Evolutionary conservation across 169 alveolate species (phyloP), one percentile per base, ranked within the genome.

Genomic region (Theileria parva): DNA sequence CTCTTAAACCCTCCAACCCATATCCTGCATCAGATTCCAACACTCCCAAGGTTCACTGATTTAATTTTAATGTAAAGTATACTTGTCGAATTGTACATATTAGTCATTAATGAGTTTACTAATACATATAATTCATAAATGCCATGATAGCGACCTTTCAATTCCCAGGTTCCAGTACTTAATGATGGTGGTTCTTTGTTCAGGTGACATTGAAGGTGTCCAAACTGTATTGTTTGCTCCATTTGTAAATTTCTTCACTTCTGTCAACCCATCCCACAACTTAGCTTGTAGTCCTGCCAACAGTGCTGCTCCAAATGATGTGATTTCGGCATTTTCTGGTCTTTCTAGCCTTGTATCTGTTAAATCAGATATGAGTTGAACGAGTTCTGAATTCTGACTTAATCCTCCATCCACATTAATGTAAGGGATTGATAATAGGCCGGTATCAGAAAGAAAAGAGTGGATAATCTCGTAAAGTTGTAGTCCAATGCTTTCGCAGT

Each of bases 381-480:
- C 71, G 9, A 95, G 84, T 28, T 90, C 93, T 23, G 77, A 71
- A 85, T 95, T 96, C 65, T 91, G 86, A 28, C 97, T 87, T 81
- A 94, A 79, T 15, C 98, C 98, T 21, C 99, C 98, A 81, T 95
- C 99, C 23, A 95, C 97, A 72, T 88, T 76, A 64, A 96, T 84
- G 69, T 81, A 85, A 5, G 91, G 87, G 1, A 95, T 86, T 68
- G 84, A 77, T 48, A 68, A 86, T 48, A 81, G 74, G 12, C 78
- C 86, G 74, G 77, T 87, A 48, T 86, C 94, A 8, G 80, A 74
- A 57, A 76, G 44, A 48, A 86, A 48, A 4, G 92, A 79, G 25
- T 63, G 55, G 8, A 91, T 72, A 23, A 95, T 95, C 75, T 95
- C 97, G 19, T 74, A 80, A n/a, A 96, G 91, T 66, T 96, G 95